Evolutionary conservation across 2,329 filamentous ascomycete genomes (phyloP), one percentile per base, ranked within the genome.

Genomic region (Allantophomopsis cytisporea): DNA sequence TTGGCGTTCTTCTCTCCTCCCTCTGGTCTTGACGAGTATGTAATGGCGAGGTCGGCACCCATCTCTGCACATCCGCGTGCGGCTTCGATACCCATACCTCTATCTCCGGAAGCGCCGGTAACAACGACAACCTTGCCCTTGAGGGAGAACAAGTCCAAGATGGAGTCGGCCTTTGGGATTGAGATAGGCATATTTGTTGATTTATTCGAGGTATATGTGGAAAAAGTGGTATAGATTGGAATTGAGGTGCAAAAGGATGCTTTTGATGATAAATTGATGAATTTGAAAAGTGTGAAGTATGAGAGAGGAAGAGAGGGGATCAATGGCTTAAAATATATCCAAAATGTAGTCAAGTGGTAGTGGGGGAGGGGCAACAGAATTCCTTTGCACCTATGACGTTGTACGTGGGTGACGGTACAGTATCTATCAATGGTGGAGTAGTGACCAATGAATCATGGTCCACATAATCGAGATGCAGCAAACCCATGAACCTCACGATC

Each of bases 61-160:
- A 74, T 73, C 58, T 80, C 74, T 44, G 74, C 74, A 54, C 69
- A 74, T 48, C 73, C 74, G 38, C 74, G 73, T 37, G 76, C 76
- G 43, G 74, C 76, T 57, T 79, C 75, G 43, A 76, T 78, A 43
- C 76, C 76, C 64, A 81, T 80, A 40, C 76, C 76, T 43, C 72
- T 74, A 41, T 83, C 71, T 8, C 76, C 76, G 34, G 68, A 71
- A 42, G 67, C 77, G 34, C 77, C 76, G 30, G 76, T 76, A 2
- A 82, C 71, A 33, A 78, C 56, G 37, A 80, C 65, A 5, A 80
- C 69, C 55, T 75, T 79, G 51, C 71, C 68, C 43, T 67, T 67
- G 41, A 83, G 60, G 48, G 65, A 71, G 61, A 82, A 80, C 43
- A 71, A 62, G 54, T 71, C 80, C 47, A 67, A 58, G 50, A 84